Base-by-base conservation (phyloP, 306 rosid species). In the Vigna radiata region DNA sequence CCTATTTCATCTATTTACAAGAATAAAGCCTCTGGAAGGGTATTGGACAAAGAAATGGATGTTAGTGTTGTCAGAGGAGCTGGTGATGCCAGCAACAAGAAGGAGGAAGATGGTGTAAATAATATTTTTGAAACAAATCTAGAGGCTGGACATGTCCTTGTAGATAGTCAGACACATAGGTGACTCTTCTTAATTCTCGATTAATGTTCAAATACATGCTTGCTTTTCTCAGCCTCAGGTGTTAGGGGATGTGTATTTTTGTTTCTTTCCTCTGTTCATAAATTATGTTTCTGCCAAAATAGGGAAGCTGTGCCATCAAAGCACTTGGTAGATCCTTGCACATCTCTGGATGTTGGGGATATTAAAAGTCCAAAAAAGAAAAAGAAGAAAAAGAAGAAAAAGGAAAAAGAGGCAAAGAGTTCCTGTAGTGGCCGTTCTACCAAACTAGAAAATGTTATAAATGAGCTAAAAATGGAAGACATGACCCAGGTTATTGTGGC, bases 1-100 rank as follows among this genome's bases (percentile, higher is more conserved):
- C 92, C 89, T 4, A 86, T 87, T 80, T 89, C 92, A 41, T 80
- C 85, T 59, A 18, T 85, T 58, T 80, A 8, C 79, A 90, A 86
- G 82, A 77, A 43, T 54, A 83, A 68, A 75, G 36, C 77, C 59
- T 44, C 65, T 75, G 46, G 46, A 63, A 82, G 75, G 73, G 72
- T 70, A 77, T 55, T 81, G 59, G 43, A 36, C 60, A 72, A 68
- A 79, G 81, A 85, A 78, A 59, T 66, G 54, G 77, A 83, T 80
- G 90, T 52, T 47, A 82, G 55, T 19, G 76, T 14, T 37, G 81
- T 48, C 29, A 54, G 46, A 61, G 85, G 70, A 81, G 69, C 73
- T 31, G 70, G n/a, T 80, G 86, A 70, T 79, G 81, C 61, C 60
- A 43, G 82, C 75, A 70, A 77, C 58, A 77, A 78, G 76, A 82